Base-by-base conservation (phyloP, 2,329 filamentous ascomycete genomes). In the Aaosphaeria pasadenensis region DNA sequence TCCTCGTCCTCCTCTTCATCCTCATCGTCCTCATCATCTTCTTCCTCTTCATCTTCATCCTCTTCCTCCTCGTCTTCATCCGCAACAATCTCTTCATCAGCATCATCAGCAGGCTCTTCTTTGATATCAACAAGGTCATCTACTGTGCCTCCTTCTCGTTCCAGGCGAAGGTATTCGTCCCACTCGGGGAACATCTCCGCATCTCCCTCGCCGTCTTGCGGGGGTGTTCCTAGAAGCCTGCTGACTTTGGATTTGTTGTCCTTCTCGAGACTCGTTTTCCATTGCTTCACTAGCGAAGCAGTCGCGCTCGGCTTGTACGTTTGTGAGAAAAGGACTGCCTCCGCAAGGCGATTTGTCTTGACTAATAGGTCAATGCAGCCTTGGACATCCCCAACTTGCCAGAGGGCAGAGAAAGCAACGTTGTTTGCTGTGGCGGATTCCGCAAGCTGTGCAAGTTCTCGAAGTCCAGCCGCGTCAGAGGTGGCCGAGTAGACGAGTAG, bases 121-220 rank as follows among this genome's bases (percentile, higher is more conserved):
- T 48, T 55, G 9, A 48, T 48, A 5, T 64, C 50, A 33, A 61
- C 45, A 48, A 63, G 52, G 46, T 69, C 69, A 39, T 71, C 71
- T 32, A 72, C 71, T 44, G 73, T 68, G 4, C 77, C 78, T 3
- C 88, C 87, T 59, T 91, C 85, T 50, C 80, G 82, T 75, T 97
- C 94, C 53, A 96, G 68, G 63, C 81, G 80, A 59, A 97, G 67
- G 77, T 89, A 96, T 71, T 94, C 87, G 4, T 96, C 88, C 94
- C 94, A 99, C 63, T 96, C 90, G 0, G 92, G 92, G 74, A 99
- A 99, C 58, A 99, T 80, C 3, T 95, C 91, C 38, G 87, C 87
- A 51, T 84, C 81, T 5, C 76, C 75, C 51, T 80, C 78, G 3
- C 72, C 73, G 50, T 91, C 89, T 6, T 48, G 48, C 11, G 84